Conservation (phyloP, 805 yeast genomes). For the Starmerella gropengiesseri region DNA sequence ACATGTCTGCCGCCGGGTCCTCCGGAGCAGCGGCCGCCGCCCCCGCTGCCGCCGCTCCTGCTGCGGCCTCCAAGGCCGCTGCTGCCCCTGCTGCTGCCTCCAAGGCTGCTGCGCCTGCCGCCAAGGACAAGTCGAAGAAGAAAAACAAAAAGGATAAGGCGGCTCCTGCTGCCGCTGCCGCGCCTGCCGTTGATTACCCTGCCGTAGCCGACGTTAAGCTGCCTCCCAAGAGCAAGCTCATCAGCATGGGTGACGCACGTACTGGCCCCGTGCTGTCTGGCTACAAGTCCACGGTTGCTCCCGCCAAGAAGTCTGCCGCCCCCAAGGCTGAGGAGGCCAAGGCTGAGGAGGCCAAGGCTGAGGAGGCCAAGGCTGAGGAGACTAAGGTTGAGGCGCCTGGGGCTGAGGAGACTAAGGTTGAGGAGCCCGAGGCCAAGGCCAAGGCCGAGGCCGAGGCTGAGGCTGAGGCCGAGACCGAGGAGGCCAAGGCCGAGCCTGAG, state of each 20-base stretch:
- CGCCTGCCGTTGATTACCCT: conserved; percentile 35
- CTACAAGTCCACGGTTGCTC: conserved; percentile 9
- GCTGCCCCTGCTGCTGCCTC: conserved; percentile 6
- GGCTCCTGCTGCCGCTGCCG: conserved; percentile 15
- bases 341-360: conserved; percentile 13
- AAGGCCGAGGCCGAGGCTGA: neutral
- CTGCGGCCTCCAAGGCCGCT: conserved; percentile 5
- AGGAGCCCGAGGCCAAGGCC: conserved; percentile 35
- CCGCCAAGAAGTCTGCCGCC: conserved; percentile 8
- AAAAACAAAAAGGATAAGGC: neutral
- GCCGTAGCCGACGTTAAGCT: conserved; percentile 31
- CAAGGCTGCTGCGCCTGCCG: conserved; percentile 1
- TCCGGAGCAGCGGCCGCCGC: conserved; percentile 13
- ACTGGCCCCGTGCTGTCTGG: conserved; percentile 17
- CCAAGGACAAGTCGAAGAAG: neutral
- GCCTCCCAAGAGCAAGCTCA: conserved; percentile 40
- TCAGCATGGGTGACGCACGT: conserved; percentile 16
- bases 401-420: conserved; percentile 47
- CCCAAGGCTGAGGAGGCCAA: conserved; percentile 7
- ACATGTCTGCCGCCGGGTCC: conserved; percentile 14
- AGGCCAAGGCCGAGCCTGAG: neutral
- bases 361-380: conserved; percentile 7
- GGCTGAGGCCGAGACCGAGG: neutral
- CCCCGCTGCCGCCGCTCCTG: conserved; percentile 13
- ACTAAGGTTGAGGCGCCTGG: conserved; percentile 28